Percentiles rank a stretch among this genome's conserved stretches.
Conservation (phyloP, 495 filamentous ascomycete species). For the Jackrogersella multiformis region DNA sequence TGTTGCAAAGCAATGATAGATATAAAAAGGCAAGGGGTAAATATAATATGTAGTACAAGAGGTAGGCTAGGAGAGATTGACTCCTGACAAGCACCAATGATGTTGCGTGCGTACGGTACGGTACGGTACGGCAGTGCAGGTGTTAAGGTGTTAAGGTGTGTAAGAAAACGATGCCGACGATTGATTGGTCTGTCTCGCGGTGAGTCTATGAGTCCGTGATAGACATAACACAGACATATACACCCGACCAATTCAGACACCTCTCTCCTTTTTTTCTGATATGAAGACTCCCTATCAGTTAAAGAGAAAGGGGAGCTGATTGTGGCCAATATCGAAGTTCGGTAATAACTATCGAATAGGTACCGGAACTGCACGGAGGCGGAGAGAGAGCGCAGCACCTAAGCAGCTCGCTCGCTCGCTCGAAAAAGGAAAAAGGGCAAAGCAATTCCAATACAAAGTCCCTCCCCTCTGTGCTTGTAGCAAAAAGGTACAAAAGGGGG, state of each 20-base stretch:
- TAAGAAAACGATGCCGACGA: slow-evolving; percentile 29
- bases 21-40: slow-evolving; percentile 39
- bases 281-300: not conserved
- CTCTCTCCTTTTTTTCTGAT: slow-evolving; percentile 6
- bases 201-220: slow-evolving; percentile 36
- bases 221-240: slow-evolving; percentile 17
- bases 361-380: not conserved
- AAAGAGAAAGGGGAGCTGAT: not conserved
- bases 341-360: too few species aligned
- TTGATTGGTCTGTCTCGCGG: slow-evolving; percentile 34
- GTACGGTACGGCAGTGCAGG: slow-evolving; percentile 35
- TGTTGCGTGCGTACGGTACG: slow-evolving; percentile 33
- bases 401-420: slow-evolving; percentile 20
- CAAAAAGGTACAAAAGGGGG: slow-evolving; percentile 33
- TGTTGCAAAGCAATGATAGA: slow-evolving; percentile 22
- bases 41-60: slow-evolving; percentile 38
- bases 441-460: slow-evolving; percentile 10
- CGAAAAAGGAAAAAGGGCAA: too few species aligned
- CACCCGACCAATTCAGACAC: slow-evolving; percentile 17
- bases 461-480: slow-evolving; percentile 24
- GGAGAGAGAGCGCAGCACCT: not conserved
- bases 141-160: slow-evolving; percentile 32
- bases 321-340: not conserved
- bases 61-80: slow-evolving; percentile 34
- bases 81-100: slow-evolving; percentile 36